These are phyloP conservation scores for Zasmidium citrigriseum DNA, from an alignment of 2,329 filamentous ascomycete genomes.

Conservation along the genomic window DNA sequence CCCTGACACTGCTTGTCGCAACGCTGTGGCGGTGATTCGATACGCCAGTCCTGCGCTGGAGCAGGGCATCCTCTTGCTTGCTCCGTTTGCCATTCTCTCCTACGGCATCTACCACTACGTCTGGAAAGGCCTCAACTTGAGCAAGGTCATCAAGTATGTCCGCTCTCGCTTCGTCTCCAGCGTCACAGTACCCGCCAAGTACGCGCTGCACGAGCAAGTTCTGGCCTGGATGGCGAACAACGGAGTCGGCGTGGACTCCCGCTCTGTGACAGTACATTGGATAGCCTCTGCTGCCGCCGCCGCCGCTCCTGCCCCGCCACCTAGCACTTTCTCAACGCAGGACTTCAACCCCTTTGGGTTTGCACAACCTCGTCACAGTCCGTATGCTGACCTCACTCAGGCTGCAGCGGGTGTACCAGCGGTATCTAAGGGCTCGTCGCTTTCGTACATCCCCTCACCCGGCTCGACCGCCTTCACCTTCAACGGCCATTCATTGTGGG, in stretches of 20 bases:
- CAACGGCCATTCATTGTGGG: neutral
- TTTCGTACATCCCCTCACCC: neutral
- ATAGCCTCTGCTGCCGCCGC: neutral
- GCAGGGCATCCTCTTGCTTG: conserved; percentile 2
- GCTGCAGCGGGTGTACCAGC: neutral
- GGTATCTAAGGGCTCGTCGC: neutral
- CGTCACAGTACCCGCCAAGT: conserved; percentile 40
- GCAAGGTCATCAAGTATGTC: conserved; percentile 25
- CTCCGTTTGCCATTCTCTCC: conserved; percentile 11
- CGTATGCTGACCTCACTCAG: neutral
- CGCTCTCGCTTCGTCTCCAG: conserved; percentile 40
- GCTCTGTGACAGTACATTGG: neutral
- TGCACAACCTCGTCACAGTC: neutral
- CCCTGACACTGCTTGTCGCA: conserved; percentile 6
- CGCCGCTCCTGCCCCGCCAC: neutral
- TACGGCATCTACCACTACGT: conserved; percentile 15
- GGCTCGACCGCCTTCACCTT: neutral
- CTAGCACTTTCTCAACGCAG: too few relatives aligned
- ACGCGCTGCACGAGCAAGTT: conserved; percentile 41
- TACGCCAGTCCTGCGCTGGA: neutral
- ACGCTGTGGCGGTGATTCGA: conserved; percentile 8
- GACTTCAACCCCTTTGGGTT: too few relatives aligned
- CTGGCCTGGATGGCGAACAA: conserved; percentile 38
- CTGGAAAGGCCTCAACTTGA: conserved; percentile 4
- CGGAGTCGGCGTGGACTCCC: neutral